Evolutionary conservation across 495 filamentous ascomycete species (phyloP).

Genomic region (Tuber microsphaerosporum): DNA sequence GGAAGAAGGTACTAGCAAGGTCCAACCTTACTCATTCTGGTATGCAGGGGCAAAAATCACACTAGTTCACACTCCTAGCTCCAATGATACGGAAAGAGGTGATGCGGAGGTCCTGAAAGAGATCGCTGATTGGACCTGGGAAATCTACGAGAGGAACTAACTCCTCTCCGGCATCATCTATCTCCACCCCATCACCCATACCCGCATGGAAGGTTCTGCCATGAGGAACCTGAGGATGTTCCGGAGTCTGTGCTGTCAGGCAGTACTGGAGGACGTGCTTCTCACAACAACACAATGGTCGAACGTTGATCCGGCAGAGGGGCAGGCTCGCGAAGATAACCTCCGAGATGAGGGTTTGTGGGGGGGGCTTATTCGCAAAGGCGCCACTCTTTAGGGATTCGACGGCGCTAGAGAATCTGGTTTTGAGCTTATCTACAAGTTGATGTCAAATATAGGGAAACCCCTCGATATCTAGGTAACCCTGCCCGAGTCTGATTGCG

Average conservation of each 20-base stretch:
- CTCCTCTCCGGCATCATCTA: too few species aligned
- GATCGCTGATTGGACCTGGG: slow-evolving; percentile 40
- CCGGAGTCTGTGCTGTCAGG: not conserved
- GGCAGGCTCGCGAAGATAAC: slow-evolving; percentile 42
- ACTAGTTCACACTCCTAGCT: slow-evolving; percentile 51
- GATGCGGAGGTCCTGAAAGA: slow-evolving; percentile 45
- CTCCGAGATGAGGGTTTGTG: slow-evolving; percentile 45
- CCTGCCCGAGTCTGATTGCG: too few species aligned
- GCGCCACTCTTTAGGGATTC: slow-evolving; percentile 35
- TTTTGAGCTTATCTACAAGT: slow-evolving; percentile 36
- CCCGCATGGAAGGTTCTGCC: too few species aligned
- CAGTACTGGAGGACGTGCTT: slow-evolving; percentile 43
- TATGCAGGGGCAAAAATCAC: slow-evolving; percentile 30
- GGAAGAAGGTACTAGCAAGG: slow-evolving; percentile 25
- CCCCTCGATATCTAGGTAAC: slow-evolving; percentile 42
- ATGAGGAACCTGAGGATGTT: too few species aligned
- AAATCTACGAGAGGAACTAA: slow-evolving; percentile 30
- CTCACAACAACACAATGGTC: slow-evolving; percentile 49
- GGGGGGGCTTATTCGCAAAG: slow-evolving; percentile 41
- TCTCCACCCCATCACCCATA: too few species aligned
- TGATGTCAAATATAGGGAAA: slow-evolving; percentile 20
- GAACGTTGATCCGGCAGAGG: slow-evolving; percentile 10
- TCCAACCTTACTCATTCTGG: slow-evolving; percentile 13
- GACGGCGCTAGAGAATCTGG: slow-evolving; percentile 40
- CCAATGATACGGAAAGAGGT: slow-evolving; percentile 46